Percentiles rank a stretch among this genome's conserved stretches.
Evolutionary conservation across 441 rosid genomes (phyloP).

Genomic region (Croton laevigatus): DNA sequence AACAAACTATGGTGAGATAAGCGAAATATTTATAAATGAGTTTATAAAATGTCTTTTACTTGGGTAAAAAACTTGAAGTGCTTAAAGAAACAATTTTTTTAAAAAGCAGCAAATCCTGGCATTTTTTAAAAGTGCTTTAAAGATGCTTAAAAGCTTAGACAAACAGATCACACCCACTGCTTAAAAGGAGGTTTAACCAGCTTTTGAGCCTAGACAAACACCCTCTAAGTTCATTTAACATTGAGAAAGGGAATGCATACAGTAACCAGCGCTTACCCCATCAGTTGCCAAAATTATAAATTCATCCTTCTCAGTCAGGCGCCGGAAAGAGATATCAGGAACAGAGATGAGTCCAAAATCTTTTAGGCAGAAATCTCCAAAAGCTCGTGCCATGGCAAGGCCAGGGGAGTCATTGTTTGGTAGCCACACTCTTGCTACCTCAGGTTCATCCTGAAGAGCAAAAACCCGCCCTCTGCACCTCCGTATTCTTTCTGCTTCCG

Average conservation of each 20-base stretch:
- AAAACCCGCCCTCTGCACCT: conserved; percentile 90
- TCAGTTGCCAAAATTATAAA: conserved; percentile 91
- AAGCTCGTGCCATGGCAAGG: conserved; percentile 99
- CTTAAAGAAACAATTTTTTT: too few relatives aligned
- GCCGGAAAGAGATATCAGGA: conserved; percentile 67
- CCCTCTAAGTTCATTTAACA: background rate
- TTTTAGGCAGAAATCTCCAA: conserved; percentile 96
- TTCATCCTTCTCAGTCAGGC: conserved; percentile 65
- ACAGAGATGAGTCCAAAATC: conserved; percentile 92
- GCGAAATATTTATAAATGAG: too few relatives aligned
- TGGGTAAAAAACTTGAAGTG: too few relatives aligned
- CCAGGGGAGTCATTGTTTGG: conserved; percentile 96
- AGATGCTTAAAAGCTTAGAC: too few relatives aligned
- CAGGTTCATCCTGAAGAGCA: conserved; percentile 91
- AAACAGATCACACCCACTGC: too few relatives aligned
- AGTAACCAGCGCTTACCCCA: conserved; percentile 49
- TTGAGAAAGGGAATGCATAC: background rate
- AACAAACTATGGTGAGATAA: too few relatives aligned
- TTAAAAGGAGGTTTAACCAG: too few relatives aligned
- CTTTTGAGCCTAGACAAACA: too few relatives aligned
- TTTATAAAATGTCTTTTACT: too few relatives aligned
- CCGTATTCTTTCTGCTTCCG: conserved; percentile 86
- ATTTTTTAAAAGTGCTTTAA: too few relatives aligned
- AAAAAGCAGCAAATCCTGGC: too few relatives aligned
- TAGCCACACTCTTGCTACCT: conserved; percentile 86